Evolutionary conservation across 768 basidiomycete genomes (phyloP).

Genomic region (Chalciporus chontae): DNA sequence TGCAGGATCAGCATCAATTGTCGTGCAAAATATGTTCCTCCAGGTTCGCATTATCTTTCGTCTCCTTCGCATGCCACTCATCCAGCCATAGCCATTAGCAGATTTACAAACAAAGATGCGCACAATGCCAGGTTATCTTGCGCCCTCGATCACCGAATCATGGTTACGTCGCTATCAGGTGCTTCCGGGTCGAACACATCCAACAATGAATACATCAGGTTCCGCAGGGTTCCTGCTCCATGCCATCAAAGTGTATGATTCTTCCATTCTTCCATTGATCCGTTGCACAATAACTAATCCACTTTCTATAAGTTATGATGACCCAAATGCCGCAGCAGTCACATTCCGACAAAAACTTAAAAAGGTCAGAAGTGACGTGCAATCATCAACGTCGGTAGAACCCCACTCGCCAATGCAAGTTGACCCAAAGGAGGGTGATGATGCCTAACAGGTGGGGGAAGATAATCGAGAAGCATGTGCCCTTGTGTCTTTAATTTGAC

Average conservation of each 20-base stretch:
- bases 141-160: slow-evolving; percentile 76
- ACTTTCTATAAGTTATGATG: slow-evolving; percentile 49
- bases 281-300: background rate
- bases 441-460: background rate
- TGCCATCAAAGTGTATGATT: slow-evolving; percentile 75
- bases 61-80: slow-evolving; percentile 3
- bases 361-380: slow-evolving; percentile 10
- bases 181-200: slow-evolving; percentile 95
- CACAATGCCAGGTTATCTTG: slow-evolving; percentile 61
- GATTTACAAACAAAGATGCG: slow-evolving; percentile 74
- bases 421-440: slow-evolving; percentile 9
- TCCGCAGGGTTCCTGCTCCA: slow-evolving; percentile 87
- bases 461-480: background rate
- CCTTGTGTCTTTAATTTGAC: background rate
- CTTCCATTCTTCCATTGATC: background rate
- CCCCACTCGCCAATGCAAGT: slow-evolving; percentile 13
- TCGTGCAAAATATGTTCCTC: slow-evolving; percentile 79
- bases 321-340: slow-evolving; percentile 56
- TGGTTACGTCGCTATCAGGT: slow-evolving; percentile 93
- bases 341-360: slow-evolving; percentile 41
- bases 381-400: background rate
- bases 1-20: slow-evolving; percentile 80
- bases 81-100: slow-evolving; percentile 55
- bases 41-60: slow-evolving; percentile 46
- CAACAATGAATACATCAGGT: slow-evolving; percentile 86